Conservation (phyloP, 805 yeast species). For the Zygotorulaspora florentina region DNA sequence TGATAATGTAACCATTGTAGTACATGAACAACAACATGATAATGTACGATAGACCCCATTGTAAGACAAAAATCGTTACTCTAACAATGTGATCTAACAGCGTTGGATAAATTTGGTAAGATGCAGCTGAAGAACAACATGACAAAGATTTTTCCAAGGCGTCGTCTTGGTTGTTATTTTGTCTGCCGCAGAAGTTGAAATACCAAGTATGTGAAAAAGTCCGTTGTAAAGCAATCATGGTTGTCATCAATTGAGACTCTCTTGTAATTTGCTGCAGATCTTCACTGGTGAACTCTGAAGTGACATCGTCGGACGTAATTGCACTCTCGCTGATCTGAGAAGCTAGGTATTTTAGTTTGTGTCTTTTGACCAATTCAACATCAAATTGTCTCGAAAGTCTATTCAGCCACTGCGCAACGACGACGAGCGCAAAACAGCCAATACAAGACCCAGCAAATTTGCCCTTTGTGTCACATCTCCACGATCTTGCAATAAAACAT, state of each 20-base stretch:
- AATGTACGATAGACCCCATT: conserved; percentile 61
- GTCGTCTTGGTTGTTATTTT: not conserved
- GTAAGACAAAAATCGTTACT: conserved; percentile 47
- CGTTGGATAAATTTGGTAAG: conserved; percentile 36
- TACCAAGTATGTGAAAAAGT: conserved; percentile 39
- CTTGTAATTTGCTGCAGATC: conserved; percentile 2
- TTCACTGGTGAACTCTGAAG: conserved; percentile 7
- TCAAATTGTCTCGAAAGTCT: conserved; percentile 52
- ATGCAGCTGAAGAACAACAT: conserved; percentile 12
- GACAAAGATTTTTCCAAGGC: conserved; percentile 4
- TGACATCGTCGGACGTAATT: conserved; percentile 7
- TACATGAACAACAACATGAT: conserved; percentile 73
- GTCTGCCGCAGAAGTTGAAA: conserved; percentile 10
- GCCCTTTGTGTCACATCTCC: conserved; percentile 58
- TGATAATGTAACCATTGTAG: conserved; percentile 64
- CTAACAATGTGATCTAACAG: conserved; percentile 50
- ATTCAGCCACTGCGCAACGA: conserved; percentile 55
- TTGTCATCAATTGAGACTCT: conserved; percentile 12
- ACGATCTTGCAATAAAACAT: conserved; percentile 57
- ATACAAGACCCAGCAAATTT: conserved; percentile 72
- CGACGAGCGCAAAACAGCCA: conserved; percentile 58
- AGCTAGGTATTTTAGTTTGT: conserved; percentile 14
- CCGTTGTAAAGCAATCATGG: conserved; percentile 16
- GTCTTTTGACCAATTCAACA: conserved; percentile 35
- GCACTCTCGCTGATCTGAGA: conserved; percentile 2